Base-by-base conservation (phyloP, 257 asterid genomes). In the Gynochthodes officinalis region DNA sequence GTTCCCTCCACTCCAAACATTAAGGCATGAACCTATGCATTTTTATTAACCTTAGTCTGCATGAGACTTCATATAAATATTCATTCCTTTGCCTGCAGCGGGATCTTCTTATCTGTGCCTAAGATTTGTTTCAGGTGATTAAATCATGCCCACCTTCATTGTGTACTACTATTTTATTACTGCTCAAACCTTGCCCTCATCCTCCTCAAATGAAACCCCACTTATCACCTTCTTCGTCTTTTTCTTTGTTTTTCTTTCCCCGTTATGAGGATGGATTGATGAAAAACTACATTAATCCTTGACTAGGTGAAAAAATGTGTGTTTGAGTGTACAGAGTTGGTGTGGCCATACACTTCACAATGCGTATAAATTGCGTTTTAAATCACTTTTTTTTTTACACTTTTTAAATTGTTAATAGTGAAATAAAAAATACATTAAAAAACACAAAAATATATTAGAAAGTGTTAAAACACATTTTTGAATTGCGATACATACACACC, bases 1-100 rank as follows among this genome's bases (percentile, higher is more conserved):
- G 96, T 88, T 88, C 90, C 94, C 96, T 77, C 88, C 84, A 82
- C 87, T 87, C 93, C 94, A 87, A 83, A 85, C 96, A 84, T 78
- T 48, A 71, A 43, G 87, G 88, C 82, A 82, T 85, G 84, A 87
- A 80, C 44, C 69, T 77, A 77, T 82, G 58, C 71, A 70, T 79
- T 76, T 80, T 70, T 88, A 74, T 84, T 62, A 79, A 58, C 69
- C 81, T 66, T 14, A 25, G 42, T 79, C 77, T 84, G 58, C 74
- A 73, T 64, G 52, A 81, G 61, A 53, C 75, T 60, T 67, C 67
- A 42, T 69, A 70, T 65, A 78, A 72, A 74, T 32, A 79, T 74
- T 84, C 15, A 32, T 74, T 71, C 71, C 74, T 79, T 75, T 76
- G 52, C 37, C 74, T 70, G 74, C 27, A 7, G 53, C 53, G 60